Percentiles rank a stretch among this genome's conserved stretches.
Evolutionary conservation across 208 protist species (phyloP).

Genomic region (Leishmania aethiopica): DNA sequence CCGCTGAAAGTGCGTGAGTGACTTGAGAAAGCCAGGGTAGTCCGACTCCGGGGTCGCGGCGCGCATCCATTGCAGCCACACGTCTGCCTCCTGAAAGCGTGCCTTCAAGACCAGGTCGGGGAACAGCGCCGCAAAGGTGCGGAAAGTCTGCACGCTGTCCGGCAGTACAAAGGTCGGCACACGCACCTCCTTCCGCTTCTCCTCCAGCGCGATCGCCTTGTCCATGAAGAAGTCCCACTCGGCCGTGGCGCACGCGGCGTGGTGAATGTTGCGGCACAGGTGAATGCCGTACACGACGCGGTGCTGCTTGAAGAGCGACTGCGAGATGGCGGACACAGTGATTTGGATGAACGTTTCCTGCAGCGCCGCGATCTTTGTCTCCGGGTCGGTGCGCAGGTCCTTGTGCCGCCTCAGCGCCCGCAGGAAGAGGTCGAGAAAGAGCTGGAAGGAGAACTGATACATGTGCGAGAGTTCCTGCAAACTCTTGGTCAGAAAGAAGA

Average conservation of each 20-base stretch:
- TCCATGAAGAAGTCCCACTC: slow-evolving; percentile 97
- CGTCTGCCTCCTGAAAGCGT: slow-evolving; percentile 82
- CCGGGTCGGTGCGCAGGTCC: slow-evolving; percentile 73
- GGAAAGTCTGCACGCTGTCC: slow-evolving; percentile 82
- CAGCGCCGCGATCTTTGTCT: slow-evolving; percentile 88
- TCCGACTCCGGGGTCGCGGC: slow-evolving; percentile 83
- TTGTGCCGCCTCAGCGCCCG: slow-evolving; percentile 68
- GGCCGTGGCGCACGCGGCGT: slow-evolving; percentile 51
- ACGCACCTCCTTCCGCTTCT: slow-evolving; percentile 67
- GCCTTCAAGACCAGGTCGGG: slow-evolving; percentile 74
- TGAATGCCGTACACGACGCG: slow-evolving; percentile 96
- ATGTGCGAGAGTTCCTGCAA: slow-evolving; percentile 95
- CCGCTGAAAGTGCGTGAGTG: slow-evolving; percentile 93
- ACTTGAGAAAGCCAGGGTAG: slow-evolving; percentile 87
- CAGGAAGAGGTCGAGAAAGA: slow-evolving; percentile 91
- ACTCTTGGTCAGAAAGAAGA: slow-evolving; percentile 95
- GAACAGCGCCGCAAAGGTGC: slow-evolving; percentile 79
- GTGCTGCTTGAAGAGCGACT: slow-evolving; percentile 96
- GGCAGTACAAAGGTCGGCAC: slow-evolving; percentile 89
- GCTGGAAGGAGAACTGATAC: slow-evolving; percentile 97
- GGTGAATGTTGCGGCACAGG: slow-evolving; percentile 85
- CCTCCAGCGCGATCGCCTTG: slow-evolving; percentile 26
- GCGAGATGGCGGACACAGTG: slow-evolving; percentile 83
- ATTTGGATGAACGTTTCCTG: slow-evolving; percentile 78
- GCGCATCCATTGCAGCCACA: slow-evolving; percentile 94